Conservation (phyloP, 177 flowering plant genomes). For the Vitis hybrid region DNA sequence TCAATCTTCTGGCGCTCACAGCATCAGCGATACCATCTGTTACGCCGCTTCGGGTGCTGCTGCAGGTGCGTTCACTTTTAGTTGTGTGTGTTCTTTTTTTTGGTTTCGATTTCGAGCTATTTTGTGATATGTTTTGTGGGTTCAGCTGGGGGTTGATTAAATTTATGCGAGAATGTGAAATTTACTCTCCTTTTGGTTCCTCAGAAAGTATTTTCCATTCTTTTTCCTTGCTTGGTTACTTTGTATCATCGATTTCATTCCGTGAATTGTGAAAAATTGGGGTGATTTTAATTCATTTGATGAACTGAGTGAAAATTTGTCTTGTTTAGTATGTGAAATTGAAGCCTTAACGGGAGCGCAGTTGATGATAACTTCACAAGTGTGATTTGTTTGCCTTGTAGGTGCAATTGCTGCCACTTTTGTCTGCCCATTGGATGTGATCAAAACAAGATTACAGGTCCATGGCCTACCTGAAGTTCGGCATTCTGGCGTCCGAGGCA, state of each 20-base stretch:
- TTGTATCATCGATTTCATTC: not conserved
- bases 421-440: conserved; percentile 84
- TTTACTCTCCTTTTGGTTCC: no score
- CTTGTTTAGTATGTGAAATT: not conserved
- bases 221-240: not conserved
- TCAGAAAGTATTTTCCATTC: not conserved
- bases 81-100: not conserved
- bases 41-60: conserved; percentile 62
- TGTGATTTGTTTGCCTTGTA: conserved; percentile 20
- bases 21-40: conserved; percentile 30
- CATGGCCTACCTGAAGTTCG: conserved; percentile 51
- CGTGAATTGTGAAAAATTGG: no score
- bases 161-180: not conserved
- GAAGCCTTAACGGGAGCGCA: no score
- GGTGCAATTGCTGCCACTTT: conserved; percentile 89
- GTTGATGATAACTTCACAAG: not conserved
- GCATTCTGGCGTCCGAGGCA: conserved; percentile 48
- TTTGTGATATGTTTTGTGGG: not conserved
- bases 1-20: conserved; percentile 16
- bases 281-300: not conserved
- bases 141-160: conserved; percentile 4
- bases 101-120: not conserved
- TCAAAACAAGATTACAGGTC: conserved; percentile 83
- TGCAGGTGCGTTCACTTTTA: conserved; percentile 39
- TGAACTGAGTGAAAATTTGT: not conserved